Conservation (phyloP, 768 basidiomycete species). For the Coprinopsis strossmayeri region DNA sequence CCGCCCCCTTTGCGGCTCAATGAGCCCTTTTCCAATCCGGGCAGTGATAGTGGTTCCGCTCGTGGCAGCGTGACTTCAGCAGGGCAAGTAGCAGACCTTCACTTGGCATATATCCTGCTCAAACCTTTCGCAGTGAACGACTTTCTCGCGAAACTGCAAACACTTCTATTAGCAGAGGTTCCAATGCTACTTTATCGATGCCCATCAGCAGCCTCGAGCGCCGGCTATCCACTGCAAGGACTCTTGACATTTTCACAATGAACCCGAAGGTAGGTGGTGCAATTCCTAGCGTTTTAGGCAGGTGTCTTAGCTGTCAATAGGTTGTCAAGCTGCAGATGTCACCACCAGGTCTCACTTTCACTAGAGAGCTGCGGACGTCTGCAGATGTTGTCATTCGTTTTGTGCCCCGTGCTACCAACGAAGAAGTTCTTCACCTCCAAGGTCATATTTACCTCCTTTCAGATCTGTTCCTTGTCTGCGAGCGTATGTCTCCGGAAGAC, state of each 20-base stretch:
- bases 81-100: slow-evolving; percentile 31
- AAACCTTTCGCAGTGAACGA: slow-evolving; percentile 37
- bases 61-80: slow-evolving; percentile 42
- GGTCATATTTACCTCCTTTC: slow-evolving; percentile 87
- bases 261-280: slow-evolving; percentile 64
- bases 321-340: slow-evolving; percentile 86
- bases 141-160: slow-evolving; percentile 53
- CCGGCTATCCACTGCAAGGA: slow-evolving; percentile 67
- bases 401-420: slow-evolving; percentile 65
- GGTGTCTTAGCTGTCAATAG: slow-evolving; percentile 31
- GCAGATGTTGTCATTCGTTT: slow-evolving; percentile 70
- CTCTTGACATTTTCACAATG: slow-evolving; percentile 95
- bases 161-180: slow-evolving; percentile 46
- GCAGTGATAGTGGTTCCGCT: slow-evolving; percentile 46
- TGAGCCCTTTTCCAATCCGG: slow-evolving; percentile 16
- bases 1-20: slow-evolving; percentile 16
- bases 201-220: slow-evolving; percentile 76
- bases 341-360: slow-evolving; percentile 72
- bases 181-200: slow-evolving; percentile 44
- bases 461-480: slow-evolving; percentile 88
- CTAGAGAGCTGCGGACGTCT: slow-evolving; percentile 69
- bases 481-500: slow-evolving; percentile 71
- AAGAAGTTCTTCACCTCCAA: slow-evolving; percentile 67
- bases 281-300: neutral
- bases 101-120: neutral